A percentile compares a stretch with the other conserved stretches of the same genome.
These are phyloP conservation scores for Dianthus caryophyllus DNA, from an alignment of 148 eudicot genomes.

Conservation along the genomic window DNA sequence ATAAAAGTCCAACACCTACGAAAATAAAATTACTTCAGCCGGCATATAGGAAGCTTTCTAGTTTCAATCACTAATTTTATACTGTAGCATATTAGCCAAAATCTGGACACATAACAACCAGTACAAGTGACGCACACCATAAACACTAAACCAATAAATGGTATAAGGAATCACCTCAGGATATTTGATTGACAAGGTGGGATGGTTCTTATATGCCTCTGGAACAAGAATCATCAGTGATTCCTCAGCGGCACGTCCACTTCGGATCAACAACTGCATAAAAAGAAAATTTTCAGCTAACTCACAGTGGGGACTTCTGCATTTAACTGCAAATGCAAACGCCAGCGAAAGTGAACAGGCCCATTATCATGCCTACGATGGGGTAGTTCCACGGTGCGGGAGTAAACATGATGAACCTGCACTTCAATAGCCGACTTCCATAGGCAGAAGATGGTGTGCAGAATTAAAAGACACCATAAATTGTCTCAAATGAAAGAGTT, in stretches of 20 bases:
- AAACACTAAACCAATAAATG: not conserved
- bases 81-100: not conserved
- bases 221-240: constrained; percentile 97
- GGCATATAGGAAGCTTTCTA: constrained; percentile 10
- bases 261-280: constrained; percentile 78
- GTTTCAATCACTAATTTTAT: not conserved
- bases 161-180: constrained; percentile 63
- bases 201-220: constrained; percentile 97
- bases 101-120: not conserved
- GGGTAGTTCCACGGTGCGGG: not conserved
- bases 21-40: constrained; percentile 15
- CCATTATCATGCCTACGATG: not conserved
- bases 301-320: not conserved
- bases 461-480: constrained; percentile 1
- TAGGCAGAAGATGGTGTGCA: not conserved
- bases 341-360: constrained; percentile 5
- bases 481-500: constrained; percentile 12
- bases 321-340: not conserved
- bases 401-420: not conserved
- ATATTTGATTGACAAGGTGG: constrained; percentile 78
- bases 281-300: not conserved
- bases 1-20: constrained; percentile 80
- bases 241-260: constrained; percentile 94
- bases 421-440: not conserved
- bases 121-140: constrained; percentile 6